Conservation (phyloP, 2,329 filamentous ascomycete species). For the Scopulariopsis brevicaulis region DNA sequence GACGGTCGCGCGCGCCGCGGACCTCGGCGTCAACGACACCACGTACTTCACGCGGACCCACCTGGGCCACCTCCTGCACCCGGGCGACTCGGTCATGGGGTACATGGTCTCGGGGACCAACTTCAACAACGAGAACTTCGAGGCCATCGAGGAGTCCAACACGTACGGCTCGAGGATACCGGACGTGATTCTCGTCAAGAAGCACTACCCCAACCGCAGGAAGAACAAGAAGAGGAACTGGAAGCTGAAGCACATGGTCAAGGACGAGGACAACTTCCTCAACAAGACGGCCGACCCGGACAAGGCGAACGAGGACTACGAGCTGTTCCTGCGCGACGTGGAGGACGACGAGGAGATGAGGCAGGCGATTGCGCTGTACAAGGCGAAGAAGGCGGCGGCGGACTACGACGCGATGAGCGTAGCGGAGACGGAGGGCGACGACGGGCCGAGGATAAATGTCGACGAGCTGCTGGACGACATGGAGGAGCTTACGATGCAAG, state of each 20-base stretch:
- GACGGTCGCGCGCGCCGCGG: slow-evolving; percentile 75
- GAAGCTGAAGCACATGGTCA: slow-evolving; percentile 88
- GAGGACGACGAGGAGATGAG: slow-evolving; percentile 90
- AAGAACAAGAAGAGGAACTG: slow-evolving; percentile 69
- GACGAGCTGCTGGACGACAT: slow-evolving; percentile 84
- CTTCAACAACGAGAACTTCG: slow-evolving; percentile 82
- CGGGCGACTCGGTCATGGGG: slow-evolving; percentile 89
- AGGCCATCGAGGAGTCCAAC: slow-evolving; percentile 68
- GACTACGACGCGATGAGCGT: slow-evolving; percentile 57
- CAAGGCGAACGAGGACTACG: slow-evolving; percentile 84
- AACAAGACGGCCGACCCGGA: slow-evolving; percentile 83
- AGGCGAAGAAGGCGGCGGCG: slow-evolving; percentile 37
- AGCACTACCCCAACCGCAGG: slow-evolving; percentile 79
- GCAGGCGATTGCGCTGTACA: slow-evolving; percentile 77
- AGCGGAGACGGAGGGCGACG: slow-evolving; percentile 51
- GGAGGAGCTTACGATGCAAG: slow-evolving; percentile 66
- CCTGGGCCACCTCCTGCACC: slow-evolving; percentile 71
- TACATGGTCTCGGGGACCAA: slow-evolving; percentile 83
- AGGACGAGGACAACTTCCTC: slow-evolving; percentile 78
- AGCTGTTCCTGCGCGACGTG: slow-evolving; percentile 92
- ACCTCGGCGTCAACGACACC: slow-evolving; percentile 75
- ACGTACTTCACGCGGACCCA: slow-evolving; percentile 89
- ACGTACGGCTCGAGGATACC: slow-evolving; percentile 71
- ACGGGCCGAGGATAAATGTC: slow-evolving; percentile 61
- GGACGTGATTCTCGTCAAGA: slow-evolving; percentile 94